These are phyloP conservation scores for Veloboletus limbatus DNA, from an alignment of 1,284 basidiomycete species.

Conservation along the genomic window DNA sequence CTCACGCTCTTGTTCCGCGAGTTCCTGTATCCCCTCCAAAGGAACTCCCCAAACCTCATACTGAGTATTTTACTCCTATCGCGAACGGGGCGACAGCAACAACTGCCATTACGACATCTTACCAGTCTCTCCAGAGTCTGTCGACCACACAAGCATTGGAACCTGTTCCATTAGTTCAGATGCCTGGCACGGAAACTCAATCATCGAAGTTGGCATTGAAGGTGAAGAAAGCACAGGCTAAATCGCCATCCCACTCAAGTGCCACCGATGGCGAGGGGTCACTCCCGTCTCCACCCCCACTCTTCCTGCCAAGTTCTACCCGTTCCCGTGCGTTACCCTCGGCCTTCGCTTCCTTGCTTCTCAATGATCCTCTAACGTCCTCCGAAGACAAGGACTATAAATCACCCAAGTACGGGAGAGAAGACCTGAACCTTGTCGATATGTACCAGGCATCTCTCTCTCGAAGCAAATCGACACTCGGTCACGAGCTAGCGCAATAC, in stretches of 20 bases:
- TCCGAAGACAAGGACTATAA: slow-evolving; percentile 36
- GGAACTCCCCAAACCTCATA: slow-evolving; percentile 43
- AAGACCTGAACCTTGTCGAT: slow-evolving; percentile 29
- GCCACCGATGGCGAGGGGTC: slow-evolving; percentile 39
- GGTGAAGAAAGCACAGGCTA: slow-evolving; percentile 52
- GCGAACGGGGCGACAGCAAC: slow-evolving; percentile 73
- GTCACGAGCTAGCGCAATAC: slow-evolving; percentile 11
- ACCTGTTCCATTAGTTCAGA: slow-evolving; percentile 24
- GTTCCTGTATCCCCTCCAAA: slow-evolving; percentile 34
- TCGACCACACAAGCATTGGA: slow-evolving; percentile 27
- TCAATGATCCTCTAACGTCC: slow-evolving; percentile 48
- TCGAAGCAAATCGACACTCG: slow-evolving; percentile 33
- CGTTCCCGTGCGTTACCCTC: slow-evolving; percentile 69
- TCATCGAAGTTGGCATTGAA: slow-evolving; percentile 70
- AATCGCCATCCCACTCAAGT: slow-evolving; percentile 33
- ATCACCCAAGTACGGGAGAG: slow-evolving; percentile 32
- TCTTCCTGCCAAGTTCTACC: slow-evolving; percentile 52
- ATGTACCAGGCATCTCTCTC: slow-evolving; percentile 31
- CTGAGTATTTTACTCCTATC: slow-evolving; percentile 70
- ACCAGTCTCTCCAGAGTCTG: slow-evolving; percentile 59
- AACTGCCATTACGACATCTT: slow-evolving; percentile 77
- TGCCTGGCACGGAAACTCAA: slow-evolving; percentile 36
- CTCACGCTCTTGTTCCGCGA: slow-evolving; percentile 36
- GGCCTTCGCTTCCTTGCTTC: slow-evolving; percentile 69
- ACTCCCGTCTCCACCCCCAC: slow-evolving; percentile 43